phyloP scores from a whole-genome alignment of 176 grass and related monocot species.

The Aegilops tauschii region DNA sequence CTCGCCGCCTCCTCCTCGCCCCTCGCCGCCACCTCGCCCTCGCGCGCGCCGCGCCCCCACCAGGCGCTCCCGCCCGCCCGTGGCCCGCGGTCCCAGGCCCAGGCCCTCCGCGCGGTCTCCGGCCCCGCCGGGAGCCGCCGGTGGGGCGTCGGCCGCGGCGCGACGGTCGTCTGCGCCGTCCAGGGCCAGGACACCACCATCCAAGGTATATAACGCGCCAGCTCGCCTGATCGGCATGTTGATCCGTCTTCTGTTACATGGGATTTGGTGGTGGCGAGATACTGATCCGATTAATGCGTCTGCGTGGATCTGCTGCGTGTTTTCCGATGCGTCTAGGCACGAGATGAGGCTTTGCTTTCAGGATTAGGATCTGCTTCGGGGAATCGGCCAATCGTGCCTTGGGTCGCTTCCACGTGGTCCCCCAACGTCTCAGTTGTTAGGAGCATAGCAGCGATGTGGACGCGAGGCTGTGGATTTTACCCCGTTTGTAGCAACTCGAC shows the following conservation, averaged over 20 bases:
- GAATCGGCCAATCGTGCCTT: neutral
- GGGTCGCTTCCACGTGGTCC: neutral
- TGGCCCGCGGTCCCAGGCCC: slow-evolving; percentile 16
- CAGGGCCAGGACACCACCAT: slow-evolving; percentile 54
- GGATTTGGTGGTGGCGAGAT: neutral
- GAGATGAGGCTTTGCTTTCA: neutral
- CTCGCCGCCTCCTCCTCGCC: slow-evolving; percentile 20
- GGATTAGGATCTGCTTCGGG: neutral
- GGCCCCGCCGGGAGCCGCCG: neutral
- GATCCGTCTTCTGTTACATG: neutral
- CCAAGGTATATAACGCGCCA: slow-evolving; percentile 45
- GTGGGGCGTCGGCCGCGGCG: neutral
- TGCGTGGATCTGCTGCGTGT: neutral
- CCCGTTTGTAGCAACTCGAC: neutral
- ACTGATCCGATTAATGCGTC: neutral
- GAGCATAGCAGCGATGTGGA: neutral
- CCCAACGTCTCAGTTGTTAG: neutral
- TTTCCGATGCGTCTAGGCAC: neutral
- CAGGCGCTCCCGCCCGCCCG: slow-evolving; percentile 28
- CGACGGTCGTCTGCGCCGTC: slow-evolving; percentile 29
- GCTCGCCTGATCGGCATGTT: neutral
- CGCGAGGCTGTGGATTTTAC: neutral
- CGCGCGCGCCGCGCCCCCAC: neutral
- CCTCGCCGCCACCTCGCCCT: neutral
- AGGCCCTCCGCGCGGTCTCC: slow-evolving; percentile 19